Evolutionary conservation across 2,329 filamentous ascomycete genomes (phyloP).

Genomic region (Elsinoe arachidis): DNA sequence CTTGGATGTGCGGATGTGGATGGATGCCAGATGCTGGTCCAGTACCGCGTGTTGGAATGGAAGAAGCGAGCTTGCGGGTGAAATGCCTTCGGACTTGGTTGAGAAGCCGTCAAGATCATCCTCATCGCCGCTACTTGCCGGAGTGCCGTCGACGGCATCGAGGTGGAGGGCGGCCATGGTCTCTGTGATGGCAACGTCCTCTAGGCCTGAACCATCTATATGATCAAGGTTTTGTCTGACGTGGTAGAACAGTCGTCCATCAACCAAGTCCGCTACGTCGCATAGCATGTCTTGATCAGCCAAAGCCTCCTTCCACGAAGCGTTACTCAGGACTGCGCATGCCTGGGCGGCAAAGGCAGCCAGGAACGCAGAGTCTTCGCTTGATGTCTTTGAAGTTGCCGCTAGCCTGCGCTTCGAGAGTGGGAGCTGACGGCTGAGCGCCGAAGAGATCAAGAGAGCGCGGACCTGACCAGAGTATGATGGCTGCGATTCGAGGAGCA

Average conservation of each 20-base stretch:
- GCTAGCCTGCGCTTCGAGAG: constrained; percentile 24
- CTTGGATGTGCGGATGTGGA: constrained; percentile 32
- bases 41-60: constrained; percentile 42
- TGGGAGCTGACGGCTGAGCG: constrained; percentile 18
- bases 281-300: constrained; percentile 23
- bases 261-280: constrained; percentile 48
- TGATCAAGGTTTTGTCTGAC: constrained; percentile 8
- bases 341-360: constrained; percentile 31
- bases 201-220: too few relatives aligned
- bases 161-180: too few relatives aligned
- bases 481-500: not conserved
- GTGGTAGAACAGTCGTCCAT: constrained; percentile 42
- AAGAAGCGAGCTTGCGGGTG: constrained; percentile 7
- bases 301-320: constrained; percentile 29
- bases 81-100: constrained; percentile 5
- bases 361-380: constrained; percentile 18
- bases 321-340: constrained; percentile 30
- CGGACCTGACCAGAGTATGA: not conserved
- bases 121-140: too few relatives aligned
- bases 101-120: constrained; percentile 12
- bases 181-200: too few relatives aligned
- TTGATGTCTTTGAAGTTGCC: constrained; percentile 11
- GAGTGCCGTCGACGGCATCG: too few relatives aligned
- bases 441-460: not conserved
- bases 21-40: constrained; percentile 39